Evolutionary conservation across 345 rosid genomes (phyloP).

Genomic region (Ceriops decandra): DNA sequence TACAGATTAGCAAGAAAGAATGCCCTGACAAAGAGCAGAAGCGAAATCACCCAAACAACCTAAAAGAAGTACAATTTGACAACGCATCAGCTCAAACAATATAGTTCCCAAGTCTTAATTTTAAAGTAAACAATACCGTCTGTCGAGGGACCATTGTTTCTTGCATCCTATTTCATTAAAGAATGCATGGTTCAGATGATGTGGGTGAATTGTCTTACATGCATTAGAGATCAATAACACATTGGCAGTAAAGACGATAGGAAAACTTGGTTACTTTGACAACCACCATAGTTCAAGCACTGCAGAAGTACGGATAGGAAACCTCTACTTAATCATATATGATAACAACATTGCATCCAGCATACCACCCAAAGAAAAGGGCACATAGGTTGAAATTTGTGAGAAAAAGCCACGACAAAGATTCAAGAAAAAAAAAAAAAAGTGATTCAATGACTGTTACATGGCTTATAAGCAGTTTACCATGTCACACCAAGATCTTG

Average conservation of each 20-base stretch:
- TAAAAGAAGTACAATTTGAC: conserved; percentile 26
- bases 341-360: background rate
- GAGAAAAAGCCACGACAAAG: background rate
- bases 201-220: background rate
- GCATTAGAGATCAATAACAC: background rate
- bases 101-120: background rate
- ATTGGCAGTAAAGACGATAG: background rate
- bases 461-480: conserved; percentile 6
- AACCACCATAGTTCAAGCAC: background rate
- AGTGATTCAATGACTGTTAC: conserved; percentile 3
- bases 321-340: background rate
- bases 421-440: background rate
- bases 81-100: conserved; percentile 16
- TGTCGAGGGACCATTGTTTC: background rate
- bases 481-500: conserved; percentile 3
- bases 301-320: too few relatives aligned
- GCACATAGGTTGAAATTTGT: background rate
- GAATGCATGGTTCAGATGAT: background rate
- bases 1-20: conserved; percentile 41
- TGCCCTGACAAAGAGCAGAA: conserved; percentile 30
- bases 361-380: background rate
- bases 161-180: background rate
- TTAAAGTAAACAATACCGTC: background rate
- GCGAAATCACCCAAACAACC: conserved; percentile 21
- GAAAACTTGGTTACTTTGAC: background rate